Evolutionary conservation across 2,329 filamentous ascomycete species (phyloP).

Genomic region (Malbranchea cinnamomea): DNA sequence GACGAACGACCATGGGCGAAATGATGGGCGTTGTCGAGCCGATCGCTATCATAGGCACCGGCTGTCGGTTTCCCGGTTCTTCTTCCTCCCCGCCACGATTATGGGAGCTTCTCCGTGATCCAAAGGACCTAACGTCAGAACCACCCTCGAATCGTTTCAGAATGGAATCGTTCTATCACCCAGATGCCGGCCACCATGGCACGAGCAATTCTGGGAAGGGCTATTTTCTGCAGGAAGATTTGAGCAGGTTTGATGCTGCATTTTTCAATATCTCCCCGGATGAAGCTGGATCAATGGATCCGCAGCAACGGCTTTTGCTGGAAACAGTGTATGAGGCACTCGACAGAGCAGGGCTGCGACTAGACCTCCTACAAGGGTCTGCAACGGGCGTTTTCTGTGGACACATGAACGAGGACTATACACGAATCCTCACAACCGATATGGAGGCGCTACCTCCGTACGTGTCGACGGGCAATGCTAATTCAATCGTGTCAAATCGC

Average conservation of each 20-base stretch:
- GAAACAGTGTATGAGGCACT: conserved; percentile 4
- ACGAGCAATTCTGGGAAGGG: conserved; percentile 5
- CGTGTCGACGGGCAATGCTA: conserved; percentile 8
- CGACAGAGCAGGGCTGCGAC: conserved; percentile 1
- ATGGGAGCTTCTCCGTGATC: conserved; percentile 19
- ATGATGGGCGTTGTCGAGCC: too few species aligned
- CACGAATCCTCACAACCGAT: conserved; percentile 4
- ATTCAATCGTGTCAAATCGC: conserved; percentile 6
- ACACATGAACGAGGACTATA: conserved; percentile 11
- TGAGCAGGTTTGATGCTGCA: conserved; percentile 1
- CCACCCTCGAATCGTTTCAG: conserved; percentile 19
- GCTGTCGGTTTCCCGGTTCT: conserved; percentile 22
- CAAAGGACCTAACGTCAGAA: conserved; percentile 15
- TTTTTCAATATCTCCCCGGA: conserved; percentile 3
- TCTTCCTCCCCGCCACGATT: conserved; percentile 18
- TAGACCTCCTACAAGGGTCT: conserved; percentile 4
- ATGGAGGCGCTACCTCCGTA: conserved; percentile 11
- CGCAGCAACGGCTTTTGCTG: conserved; percentile 2
- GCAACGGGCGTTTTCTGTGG: conserved; percentile 10
- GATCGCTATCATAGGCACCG: conserved; percentile 20
- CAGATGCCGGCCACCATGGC: conserved; percentile 26
- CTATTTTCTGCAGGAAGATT: conserved; percentile 3
- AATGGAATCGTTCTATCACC: conserved; percentile 11
- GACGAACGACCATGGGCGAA: too few species aligned
- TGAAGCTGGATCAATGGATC: conserved; percentile 3